Percentiles rank a stretch among this genome's conserved stretches.
phyloP scores from a whole-genome alignment of 1,284 basidiomycete species.

The Inonotus obliquus region DNA sequence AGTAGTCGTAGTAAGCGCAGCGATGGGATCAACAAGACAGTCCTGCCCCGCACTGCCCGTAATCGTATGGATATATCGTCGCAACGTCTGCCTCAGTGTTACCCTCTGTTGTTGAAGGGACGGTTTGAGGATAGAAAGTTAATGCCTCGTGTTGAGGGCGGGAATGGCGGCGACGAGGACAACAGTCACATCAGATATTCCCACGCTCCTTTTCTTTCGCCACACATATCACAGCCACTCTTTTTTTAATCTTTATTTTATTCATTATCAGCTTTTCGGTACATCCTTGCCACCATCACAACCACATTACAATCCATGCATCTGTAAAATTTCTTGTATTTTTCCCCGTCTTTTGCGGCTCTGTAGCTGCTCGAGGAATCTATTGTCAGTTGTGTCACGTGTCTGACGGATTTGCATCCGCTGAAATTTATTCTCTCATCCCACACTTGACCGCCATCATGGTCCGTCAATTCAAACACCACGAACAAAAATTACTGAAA shows the following conservation, averaged over 20 bases:
- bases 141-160: neutral
- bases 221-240: slow-evolving; percentile 1
- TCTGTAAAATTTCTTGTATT: neutral
- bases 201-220: slow-evolving; percentile 1
- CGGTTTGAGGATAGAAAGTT: neutral
- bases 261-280: neutral
- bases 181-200: neutral
- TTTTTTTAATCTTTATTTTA: neutral
- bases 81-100: too few species aligned
- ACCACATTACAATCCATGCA: too few species aligned
- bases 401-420: neutral
- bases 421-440: neutral
- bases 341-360: slow-evolving; percentile 1
- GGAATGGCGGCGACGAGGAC: neutral
- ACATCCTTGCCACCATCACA: neutral
- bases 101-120: too few species aligned
- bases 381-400: neutral
- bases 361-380: neutral
- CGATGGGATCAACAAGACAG: slow-evolving; percentile 14
- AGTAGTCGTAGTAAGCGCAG: neutral
- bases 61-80: neutral
- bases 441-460: slow-evolving; percentile 31
- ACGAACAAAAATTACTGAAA: slow-evolving; percentile 91
- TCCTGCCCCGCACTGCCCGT: slow-evolving; percentile 9
- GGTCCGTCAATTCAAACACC: slow-evolving; percentile 90